phyloP scores from a whole-genome alignment of 1,284 basidiomycete genomes.

The Takashimella koratensis region DNA sequence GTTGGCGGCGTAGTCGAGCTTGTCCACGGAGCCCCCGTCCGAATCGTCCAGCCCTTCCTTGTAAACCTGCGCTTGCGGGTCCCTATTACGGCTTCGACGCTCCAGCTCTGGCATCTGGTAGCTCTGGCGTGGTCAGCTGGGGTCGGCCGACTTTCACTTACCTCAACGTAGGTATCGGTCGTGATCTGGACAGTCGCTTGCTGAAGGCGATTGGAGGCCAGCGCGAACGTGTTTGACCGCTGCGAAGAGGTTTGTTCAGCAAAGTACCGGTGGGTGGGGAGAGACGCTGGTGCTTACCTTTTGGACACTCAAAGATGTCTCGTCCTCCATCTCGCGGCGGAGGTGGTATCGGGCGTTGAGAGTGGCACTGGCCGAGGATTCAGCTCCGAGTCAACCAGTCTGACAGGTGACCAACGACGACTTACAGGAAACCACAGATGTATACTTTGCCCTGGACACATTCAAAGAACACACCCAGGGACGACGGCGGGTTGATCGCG shows the following conservation, averaged over 20 bases:
- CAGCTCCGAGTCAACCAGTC: too few relatives aligned
- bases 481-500: not conserved
- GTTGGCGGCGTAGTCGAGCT: not conserved
- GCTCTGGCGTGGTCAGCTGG: not conserved
- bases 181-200: conserved; percentile 19
- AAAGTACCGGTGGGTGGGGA: not conserved
- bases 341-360: not conserved
- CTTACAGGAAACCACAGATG: not conserved
- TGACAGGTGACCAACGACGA: not conserved
- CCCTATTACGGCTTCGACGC: not conserved
- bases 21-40: not conserved
- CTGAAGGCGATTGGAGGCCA: not conserved
- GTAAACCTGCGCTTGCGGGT: not conserved
- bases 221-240: conserved; percentile 13
- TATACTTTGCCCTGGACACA: not conserved
- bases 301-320: not conserved
- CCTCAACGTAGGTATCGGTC: conserved; percentile 18
- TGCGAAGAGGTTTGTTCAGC: not conserved
- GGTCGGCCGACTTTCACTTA: too few relatives aligned
- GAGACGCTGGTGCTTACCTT: not conserved
- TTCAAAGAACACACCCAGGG: not conserved
- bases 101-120: not conserved
- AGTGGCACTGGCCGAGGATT: not conserved
- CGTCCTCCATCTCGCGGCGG: not conserved
- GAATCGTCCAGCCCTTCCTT: not conserved